Conservation (phyloP, 805 yeast species). For the Saccharomycopsis vini region DNA sequence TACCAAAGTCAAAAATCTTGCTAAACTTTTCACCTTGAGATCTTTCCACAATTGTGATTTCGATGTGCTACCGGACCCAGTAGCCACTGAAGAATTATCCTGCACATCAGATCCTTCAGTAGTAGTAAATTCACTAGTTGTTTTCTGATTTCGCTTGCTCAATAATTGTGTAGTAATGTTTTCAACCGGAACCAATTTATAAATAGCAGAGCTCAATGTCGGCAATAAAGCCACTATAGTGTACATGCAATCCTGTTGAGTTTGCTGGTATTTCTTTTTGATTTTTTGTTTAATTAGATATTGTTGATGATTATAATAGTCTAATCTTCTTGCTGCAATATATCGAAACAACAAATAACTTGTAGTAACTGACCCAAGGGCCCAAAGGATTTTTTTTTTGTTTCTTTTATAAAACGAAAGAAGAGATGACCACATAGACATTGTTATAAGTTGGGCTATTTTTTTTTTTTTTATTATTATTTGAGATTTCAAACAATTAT, state of each 20-base stretch:
- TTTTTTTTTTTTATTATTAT: too few relatives aligned
- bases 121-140: constrained; percentile 17
- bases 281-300: constrained; percentile 58
- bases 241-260: constrained; percentile 81
- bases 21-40: constrained; percentile 62
- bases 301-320: constrained; percentile 46
- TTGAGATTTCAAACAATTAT: too few relatives aligned
- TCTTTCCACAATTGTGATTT: constrained; percentile 52
- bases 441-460: too few relatives aligned
- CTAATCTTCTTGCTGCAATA: constrained; percentile 36
- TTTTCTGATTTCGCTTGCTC: constrained; percentile 22
- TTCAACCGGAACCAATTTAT: constrained; percentile 60
- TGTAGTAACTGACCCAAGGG: constrained; percentile 37
- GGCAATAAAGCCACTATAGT: constrained; percentile 80
- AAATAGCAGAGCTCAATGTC: constrained; percentile 56
- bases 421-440: constrained; percentile 13
- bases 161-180: constrained; percentile 57
- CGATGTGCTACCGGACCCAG: too few relatives aligned
- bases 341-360: constrained; percentile 37
- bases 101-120: constrained; percentile 8
- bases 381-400: constrained; percentile 33
- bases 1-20: constrained; percentile 62
- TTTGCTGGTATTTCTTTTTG: constrained; percentile 77
- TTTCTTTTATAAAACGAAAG: constrained; percentile 36
- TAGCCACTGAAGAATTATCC: neutral